Conservation (phyloP, 1,139 yeast genomes). For the Hemisphaericaspora xylofermentans region DNA sequence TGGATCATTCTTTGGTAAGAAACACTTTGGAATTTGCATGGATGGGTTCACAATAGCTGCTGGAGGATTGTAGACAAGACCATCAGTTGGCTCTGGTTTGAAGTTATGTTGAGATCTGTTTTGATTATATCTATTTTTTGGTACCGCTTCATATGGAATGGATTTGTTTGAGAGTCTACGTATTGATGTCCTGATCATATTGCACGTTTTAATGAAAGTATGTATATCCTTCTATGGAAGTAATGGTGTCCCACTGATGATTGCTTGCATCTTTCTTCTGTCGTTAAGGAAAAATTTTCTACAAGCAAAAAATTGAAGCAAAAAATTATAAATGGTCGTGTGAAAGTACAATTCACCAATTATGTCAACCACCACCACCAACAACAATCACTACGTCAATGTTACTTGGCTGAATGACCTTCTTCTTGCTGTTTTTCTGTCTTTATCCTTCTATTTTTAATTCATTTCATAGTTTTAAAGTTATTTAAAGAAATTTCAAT, state of each 20-base stretch:
- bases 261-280: background rate
- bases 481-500: no score
- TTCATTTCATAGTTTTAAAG: no score
- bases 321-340: background rate
- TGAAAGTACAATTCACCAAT: constrained; percentile 1
- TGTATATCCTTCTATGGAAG: background rate
- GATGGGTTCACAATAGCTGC: constrained; percentile 27
- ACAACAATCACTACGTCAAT: no score
- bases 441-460: no score
- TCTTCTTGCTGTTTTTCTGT: background rate
- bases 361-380: no score
- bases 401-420: no score
- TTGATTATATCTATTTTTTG: constrained; percentile 39
- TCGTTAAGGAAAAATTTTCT: background rate
- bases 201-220: background rate
- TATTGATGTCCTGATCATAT: constrained; percentile 12
- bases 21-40: constrained; percentile 63
- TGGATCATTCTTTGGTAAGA: constrained; percentile 65
- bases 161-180: constrained; percentile 12
- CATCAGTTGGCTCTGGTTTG: constrained; percentile 40
- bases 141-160: constrained; percentile 37
- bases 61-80: constrained; percentile 43
- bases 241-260: background rate
- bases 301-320: background rate
- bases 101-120: constrained; percentile 43